Percentiles rank a stretch among this genome's conserved stretches.
Conservation (phyloP, 352 stramenopile genomes). For the Phytophthora chlamydospora region DNA sequence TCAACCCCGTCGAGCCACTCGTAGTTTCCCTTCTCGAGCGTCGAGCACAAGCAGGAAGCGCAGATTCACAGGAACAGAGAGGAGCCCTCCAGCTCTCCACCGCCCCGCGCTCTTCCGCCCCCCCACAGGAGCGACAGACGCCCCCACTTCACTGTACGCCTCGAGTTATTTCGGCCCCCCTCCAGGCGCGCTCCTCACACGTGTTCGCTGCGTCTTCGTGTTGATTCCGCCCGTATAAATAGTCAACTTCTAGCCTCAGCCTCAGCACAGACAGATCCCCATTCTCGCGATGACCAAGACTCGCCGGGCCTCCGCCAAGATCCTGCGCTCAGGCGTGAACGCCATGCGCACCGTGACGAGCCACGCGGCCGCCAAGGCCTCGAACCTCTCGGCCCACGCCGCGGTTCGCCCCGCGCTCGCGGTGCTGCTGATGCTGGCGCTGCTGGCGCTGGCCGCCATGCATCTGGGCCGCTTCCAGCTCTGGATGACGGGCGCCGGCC, state of each 20-base stretch:
- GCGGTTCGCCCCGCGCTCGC: slow-evolving; percentile 37
- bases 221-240: slow-evolving; percentile 29
- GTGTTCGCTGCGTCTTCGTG: slow-evolving; percentile 13
- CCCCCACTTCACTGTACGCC: slow-evolving; percentile 1
- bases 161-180: slow-evolving; percentile 16
- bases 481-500: slow-evolving; percentile 68
- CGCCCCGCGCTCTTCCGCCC: slow-evolving; percentile 3
- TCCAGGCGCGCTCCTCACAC: slow-evolving; percentile 2
- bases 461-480: slow-evolving; percentile 62
- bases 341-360: slow-evolving; percentile 39
- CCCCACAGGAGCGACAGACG: background rate
- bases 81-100: background rate
- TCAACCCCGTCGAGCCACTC: too few species aligned
- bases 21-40: slow-evolving; percentile 34
- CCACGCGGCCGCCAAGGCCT: slow-evolving; percentile 31
- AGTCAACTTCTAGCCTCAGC: slow-evolving; percentile 14
- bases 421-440: slow-evolving; percentile 42
- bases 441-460: slow-evolving; percentile 53
- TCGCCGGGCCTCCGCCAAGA: slow-evolving; percentile 28
- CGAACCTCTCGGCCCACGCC: slow-evolving; percentile 20
- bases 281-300: slow-evolving; percentile 38
- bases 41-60: slow-evolving; percentile 21
- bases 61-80: slow-evolving; percentile 4
- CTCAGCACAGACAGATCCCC: slow-evolving; percentile 13
- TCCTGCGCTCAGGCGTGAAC: slow-evolving; percentile 36